Evolutionary conservation across 768 basidiomycete genomes (phyloP).

Genomic region (Phanerochaete sordida): DNA sequence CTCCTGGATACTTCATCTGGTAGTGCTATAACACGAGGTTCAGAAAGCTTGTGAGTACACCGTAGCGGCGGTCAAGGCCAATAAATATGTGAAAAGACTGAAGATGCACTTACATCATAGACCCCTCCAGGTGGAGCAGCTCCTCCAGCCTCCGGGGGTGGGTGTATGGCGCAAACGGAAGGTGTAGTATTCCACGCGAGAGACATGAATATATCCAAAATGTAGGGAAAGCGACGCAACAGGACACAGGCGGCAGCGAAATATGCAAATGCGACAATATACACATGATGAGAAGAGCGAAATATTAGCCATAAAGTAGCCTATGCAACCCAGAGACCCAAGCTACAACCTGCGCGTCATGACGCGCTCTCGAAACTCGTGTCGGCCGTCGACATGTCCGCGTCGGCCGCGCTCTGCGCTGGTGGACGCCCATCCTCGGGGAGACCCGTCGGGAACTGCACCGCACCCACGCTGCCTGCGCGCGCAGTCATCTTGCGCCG

Average conservation of each 20-base stretch:
- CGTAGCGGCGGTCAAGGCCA: background rate
- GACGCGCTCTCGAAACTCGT: background rate
- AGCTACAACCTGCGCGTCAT: constrained; percentile 1
- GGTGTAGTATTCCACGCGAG: background rate
- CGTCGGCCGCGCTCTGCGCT: background rate
- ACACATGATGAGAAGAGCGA: constrained; percentile 6
- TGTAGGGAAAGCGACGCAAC: background rate
- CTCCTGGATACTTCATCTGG: constrained; percentile 12
- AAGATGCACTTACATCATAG: background rate
- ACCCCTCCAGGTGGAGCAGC: background rate
- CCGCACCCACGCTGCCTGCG: background rate
- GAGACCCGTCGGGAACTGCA: background rate
- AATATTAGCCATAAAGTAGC: constrained; percentile 13
- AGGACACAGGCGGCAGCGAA: background rate
- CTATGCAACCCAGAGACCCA: background rate
- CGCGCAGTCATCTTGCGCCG: constrained; percentile 47
- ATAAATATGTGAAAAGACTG: background rate
- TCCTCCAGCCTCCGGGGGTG: background rate
- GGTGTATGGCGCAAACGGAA: background rate
- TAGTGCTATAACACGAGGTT: background rate
- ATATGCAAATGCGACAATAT: constrained; percentile 5
- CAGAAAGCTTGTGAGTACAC: background rate
- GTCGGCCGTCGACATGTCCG: background rate
- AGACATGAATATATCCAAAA: background rate
- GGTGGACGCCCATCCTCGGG: background rate